Base-by-base conservation (phyloP, 768 basidiomycete genomes). In the Cyclocybe aegerita region DNA sequence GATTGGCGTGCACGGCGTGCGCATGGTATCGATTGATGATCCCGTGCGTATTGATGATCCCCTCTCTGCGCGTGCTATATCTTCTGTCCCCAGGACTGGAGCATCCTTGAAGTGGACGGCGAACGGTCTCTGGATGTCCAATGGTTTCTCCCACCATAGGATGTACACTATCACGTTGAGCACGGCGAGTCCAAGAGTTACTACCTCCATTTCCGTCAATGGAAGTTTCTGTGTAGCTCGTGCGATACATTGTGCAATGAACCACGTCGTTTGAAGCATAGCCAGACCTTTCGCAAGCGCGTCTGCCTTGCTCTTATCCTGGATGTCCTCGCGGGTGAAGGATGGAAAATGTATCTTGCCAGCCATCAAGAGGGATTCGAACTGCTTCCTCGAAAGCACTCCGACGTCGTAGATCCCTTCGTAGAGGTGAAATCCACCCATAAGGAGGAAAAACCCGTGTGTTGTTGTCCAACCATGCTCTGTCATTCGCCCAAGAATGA, bases 71-170 rank as follows among this genome's bases (percentile, higher is more conserved):
- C n/a, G n/a, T n/a, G n/a, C n/a, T n/a, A n/a, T n/a, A n/a, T n/a
- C n/a, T n/a, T n/a, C n/a, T n/a, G n/a, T n/a, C n/a, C n/a, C n/a
- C n/a, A n/a, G n/a, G n/a, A n/a, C n/a, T n/a, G n/a, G n/a, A n/a
- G n/a, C n/a, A n/a, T n/a, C n/a, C n/a, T n/a, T n/a, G n/a, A n/a
- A n/a, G n/a, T n/a, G n/a, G n/a, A n/a, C n/a, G n/a, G n/a, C n/a
- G n/a, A n/a, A n/a, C n/a, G n/a, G n/a, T n/a, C n/a, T n/a, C n/a
- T n/a, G n/a, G n/a, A n/a, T n/a, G n/a, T n/a, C n/a, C n/a, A n/a
- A n/a, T n/a, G 72, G 73, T 52, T 75, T 75, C 17, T 61, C 36
- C 71, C 67, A 73, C 73, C 73, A 73, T 4, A 68, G 41, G 3
- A 45, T 23, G 49, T 69, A 72, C n/a, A 56, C 63, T 10, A 62